These are phyloP conservation scores for Trichoderma harzianum DNA, from an alignment of 2,329 filamentous ascomycete genomes.

Conservation along the genomic window DNA sequence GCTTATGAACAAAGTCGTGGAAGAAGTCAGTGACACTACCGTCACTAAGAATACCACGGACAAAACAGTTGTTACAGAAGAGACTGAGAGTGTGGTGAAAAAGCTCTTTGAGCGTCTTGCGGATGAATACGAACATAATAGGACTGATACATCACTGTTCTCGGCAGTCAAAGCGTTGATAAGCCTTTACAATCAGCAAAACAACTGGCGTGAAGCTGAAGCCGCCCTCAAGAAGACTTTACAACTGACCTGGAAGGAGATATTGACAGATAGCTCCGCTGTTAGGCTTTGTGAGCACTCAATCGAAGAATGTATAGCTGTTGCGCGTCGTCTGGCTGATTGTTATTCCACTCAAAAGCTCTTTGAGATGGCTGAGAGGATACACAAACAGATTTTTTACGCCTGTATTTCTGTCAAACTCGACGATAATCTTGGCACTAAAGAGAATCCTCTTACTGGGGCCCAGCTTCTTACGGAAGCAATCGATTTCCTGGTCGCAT, in stretches of 20 bases:
- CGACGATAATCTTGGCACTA: not conserved
- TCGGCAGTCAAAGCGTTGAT: conserved; percentile 34
- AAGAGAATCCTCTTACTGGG: not conserved
- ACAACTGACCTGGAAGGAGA: conserved; percentile 37
- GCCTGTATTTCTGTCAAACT: not conserved
- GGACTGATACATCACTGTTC: conserved; percentile 35
- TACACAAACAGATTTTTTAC: not conserved
- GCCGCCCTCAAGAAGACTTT: conserved; percentile 34
- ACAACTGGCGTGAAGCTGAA: conserved; percentile 37
- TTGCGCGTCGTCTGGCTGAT: not conserved
- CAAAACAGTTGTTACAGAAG: conserved; percentile 25
- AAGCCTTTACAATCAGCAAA: conserved; percentile 30
- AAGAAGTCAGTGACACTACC: conserved; percentile 37
- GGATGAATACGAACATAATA: conserved; percentile 33
- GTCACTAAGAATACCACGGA: conserved; percentile 34
- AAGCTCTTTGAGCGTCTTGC: conserved; percentile 38
- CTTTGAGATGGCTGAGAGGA: not conserved
- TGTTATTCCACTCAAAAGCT: not conserved
- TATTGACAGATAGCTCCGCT: not conserved
- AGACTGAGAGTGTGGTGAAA: conserved; percentile 33
- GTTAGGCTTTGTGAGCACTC: not conserved
- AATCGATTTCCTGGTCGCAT: conserved; percentile 30
- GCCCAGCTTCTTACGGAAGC: conserved; percentile 27
- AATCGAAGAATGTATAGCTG: not conserved
- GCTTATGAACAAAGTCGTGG: conserved; percentile 39